Evolutionary conservation across 768 basidiomycete genomes (phyloP).

Genomic region (Kondoa subrosea): DNA sequence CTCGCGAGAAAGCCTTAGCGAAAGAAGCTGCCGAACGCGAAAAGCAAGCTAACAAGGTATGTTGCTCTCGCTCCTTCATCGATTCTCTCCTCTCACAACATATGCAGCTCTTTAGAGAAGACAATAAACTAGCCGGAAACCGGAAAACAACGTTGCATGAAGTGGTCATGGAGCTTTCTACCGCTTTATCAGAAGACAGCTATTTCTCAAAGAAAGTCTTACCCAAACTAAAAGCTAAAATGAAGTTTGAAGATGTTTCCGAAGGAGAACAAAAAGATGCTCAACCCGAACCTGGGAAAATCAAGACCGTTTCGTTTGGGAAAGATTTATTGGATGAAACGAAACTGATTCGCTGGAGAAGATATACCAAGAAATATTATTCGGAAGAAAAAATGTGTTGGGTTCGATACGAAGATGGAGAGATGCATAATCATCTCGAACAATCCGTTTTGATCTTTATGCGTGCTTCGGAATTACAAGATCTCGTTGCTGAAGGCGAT

Average conservation of each 20-base stretch:
- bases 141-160: background rate
- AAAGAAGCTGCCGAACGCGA: background rate
- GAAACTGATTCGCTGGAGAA: background rate
- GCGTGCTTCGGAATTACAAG: background rate
- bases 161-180: background rate
- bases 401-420: background rate
- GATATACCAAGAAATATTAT: background rate
- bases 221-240: background rate
- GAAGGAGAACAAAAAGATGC: background rate
- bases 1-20: background rate
- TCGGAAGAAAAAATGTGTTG: background rate
- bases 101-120: background rate
- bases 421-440: background rate
- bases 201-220: background rate
- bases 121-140: background rate
- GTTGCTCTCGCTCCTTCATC: background rate
- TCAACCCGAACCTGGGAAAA: background rate
- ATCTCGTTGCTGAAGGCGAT: background rate
- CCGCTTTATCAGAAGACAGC: background rate
- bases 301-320: background rate
- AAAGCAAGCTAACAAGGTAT: constrained; percentile 3
- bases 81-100: background rate
- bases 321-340: too few species aligned
- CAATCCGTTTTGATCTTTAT: background rate
- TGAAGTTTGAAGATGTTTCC: too few species aligned